phyloP scores from a whole-genome alignment of 495 filamentous ascomycete species.

The Talaromyces ruber region DNA sequence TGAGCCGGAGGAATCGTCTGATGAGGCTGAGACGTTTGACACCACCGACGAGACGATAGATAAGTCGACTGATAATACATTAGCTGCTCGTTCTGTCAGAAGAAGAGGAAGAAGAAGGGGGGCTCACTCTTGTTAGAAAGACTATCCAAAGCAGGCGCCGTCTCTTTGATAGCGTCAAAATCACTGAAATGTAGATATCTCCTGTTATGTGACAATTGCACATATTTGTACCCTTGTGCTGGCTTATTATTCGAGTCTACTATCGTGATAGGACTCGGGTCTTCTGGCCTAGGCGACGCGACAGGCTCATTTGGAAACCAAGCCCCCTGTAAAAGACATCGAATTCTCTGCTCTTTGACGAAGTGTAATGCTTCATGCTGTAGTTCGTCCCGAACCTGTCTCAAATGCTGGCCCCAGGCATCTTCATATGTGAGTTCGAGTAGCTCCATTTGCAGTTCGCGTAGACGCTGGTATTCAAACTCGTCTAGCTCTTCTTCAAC shows the following conservation, averaged over 20 bases:
- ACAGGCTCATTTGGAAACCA: slow-evolving; percentile 68
- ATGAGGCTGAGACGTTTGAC: slow-evolving; percentile 70
- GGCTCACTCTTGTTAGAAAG: slow-evolving; percentile 65
- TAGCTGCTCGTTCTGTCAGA: no score
- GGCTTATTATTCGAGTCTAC: slow-evolving; percentile 7
- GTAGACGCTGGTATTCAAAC: slow-evolving; percentile 67
- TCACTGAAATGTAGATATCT: slow-evolving; percentile 88
- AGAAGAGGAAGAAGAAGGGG: neutral
- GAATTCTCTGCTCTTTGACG: slow-evolving; percentile 90
- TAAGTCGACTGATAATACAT: slow-evolving; percentile 57
- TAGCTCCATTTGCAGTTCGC: slow-evolving; percentile 91
- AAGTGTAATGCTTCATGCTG: slow-evolving; percentile 90
- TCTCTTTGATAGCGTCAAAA: slow-evolving; percentile 56
- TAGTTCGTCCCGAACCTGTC: slow-evolving; percentile 85
- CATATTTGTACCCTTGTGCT: slow-evolving; percentile 61
- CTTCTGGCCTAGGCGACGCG: slow-evolving; percentile 24
- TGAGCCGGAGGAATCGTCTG: slow-evolving; percentile 42
- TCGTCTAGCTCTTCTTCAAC: slow-evolving; percentile 82
- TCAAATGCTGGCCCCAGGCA: slow-evolving; percentile 84
- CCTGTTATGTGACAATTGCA: slow-evolving; percentile 84
- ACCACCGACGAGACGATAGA: slow-evolving; percentile 85
- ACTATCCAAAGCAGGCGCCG: slow-evolving; percentile 63
- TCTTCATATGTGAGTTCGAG: slow-evolving; percentile 87
- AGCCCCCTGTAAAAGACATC: slow-evolving; percentile 79
- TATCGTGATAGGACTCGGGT: slow-evolving; percentile 13